A percentile compares a stretch with the other conserved stretches of the same genome.
phyloP scores from a whole-genome alignment of 2,329 filamentous ascomycete species.

The Exophiala oligosperma region DNA sequence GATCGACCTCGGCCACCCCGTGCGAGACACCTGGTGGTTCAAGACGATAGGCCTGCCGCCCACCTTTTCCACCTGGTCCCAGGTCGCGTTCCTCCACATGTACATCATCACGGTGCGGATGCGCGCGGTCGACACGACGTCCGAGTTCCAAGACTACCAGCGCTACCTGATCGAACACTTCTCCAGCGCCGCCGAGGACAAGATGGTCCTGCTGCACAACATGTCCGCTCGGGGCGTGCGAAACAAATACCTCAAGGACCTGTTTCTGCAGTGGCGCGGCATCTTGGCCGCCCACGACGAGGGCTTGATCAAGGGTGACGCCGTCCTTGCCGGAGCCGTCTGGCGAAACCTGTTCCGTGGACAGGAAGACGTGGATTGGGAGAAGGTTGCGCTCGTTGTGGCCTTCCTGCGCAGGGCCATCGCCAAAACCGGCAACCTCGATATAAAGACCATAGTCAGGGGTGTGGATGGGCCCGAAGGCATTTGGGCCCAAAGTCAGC shows the following conservation, averaged over 20 bases:
- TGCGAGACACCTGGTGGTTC: conserved; percentile 22
- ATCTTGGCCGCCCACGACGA: conserved; percentile 67
- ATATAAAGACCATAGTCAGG: conserved; percentile 7
- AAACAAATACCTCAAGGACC: conserved; percentile 72
- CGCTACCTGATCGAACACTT: conserved; percentile 93
- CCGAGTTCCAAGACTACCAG: conserved; percentile 74
- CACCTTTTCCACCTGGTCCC: conserved; percentile 94
- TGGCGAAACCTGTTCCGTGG: conserved; percentile 94
- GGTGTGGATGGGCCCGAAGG: conserved; percentile 3
- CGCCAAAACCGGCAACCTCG: conserved; percentile 6
- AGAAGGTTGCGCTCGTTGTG: conserved; percentile 61
- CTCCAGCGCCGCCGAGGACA: conserved; percentile 67
- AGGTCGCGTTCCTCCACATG: conserved; percentile 95
- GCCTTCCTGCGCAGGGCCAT: conserved; percentile 57
- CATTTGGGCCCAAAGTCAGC: conserved; percentile 14
- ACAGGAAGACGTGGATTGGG: conserved; percentile 61
- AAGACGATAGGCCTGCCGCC: conserved; percentile 60
- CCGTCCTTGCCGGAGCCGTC: conserved; percentile 63
- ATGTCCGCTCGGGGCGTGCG: conserved; percentile 55
- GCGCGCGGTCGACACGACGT: conserved; percentile 68
- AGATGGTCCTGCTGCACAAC: conserved; percentile 57
- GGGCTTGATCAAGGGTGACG: conserved; percentile 47
- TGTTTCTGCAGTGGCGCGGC: conserved; percentile 92
- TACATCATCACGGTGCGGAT: conserved; percentile 84
- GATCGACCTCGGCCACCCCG: conserved; percentile 74